Evolutionary conservation across 257 asterid species (phyloP).

Genomic region (Solanum raphanifolium): DNA sequence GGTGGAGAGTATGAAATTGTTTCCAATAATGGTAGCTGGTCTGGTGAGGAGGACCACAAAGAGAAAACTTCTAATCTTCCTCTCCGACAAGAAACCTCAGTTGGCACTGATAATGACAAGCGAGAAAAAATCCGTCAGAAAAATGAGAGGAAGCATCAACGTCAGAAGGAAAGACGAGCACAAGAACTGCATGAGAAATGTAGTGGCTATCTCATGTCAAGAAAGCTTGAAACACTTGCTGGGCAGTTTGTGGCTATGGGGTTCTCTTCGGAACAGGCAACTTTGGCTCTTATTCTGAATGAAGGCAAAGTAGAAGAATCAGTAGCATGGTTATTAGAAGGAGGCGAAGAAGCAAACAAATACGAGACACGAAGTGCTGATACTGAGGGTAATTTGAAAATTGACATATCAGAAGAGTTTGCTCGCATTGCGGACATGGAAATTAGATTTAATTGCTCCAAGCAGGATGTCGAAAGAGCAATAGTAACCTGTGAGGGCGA

Average conservation of each 20-base stretch:
- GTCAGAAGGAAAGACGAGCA: slow-evolving; percentile 79
- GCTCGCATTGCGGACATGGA: slow-evolving; percentile 64
- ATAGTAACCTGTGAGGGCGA: slow-evolving; percentile 84
- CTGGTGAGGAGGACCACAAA: slow-evolving; percentile 82
- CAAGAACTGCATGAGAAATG: slow-evolving; percentile 73
- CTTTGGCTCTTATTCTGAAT: slow-evolving; percentile 85
- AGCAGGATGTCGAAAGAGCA: slow-evolving; percentile 89
- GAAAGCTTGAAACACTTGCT: slow-evolving; percentile 69
- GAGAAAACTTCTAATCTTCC: slow-evolving; percentile 33
- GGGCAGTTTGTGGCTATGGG: slow-evolving; percentile 96
- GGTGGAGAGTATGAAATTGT: slow-evolving; percentile 61
- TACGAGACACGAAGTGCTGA: slow-evolving; percentile 39
- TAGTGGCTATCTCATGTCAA: slow-evolving; percentile 70
- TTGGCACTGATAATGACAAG: slow-evolving; percentile 65
- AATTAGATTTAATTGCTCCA: slow-evolving; percentile 54
- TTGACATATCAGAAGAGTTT: slow-evolving; percentile 88
- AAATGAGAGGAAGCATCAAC: slow-evolving; percentile 76
- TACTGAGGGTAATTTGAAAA: slow-evolving; percentile 62
- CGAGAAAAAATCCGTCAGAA: slow-evolving; percentile 72
- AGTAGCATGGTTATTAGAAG: slow-evolving; percentile 74
- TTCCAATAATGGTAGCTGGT: slow-evolving; percentile 91
- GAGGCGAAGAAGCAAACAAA: slow-evolving; percentile 44
- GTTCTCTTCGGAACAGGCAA: slow-evolving; percentile 81
- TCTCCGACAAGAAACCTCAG: slow-evolving; percentile 31
- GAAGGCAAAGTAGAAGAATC: slow-evolving; percentile 94